Evolutionary conservation across 164 flowering plant species (phyloP).

Genomic region (Aristolochia contorta): DNA sequence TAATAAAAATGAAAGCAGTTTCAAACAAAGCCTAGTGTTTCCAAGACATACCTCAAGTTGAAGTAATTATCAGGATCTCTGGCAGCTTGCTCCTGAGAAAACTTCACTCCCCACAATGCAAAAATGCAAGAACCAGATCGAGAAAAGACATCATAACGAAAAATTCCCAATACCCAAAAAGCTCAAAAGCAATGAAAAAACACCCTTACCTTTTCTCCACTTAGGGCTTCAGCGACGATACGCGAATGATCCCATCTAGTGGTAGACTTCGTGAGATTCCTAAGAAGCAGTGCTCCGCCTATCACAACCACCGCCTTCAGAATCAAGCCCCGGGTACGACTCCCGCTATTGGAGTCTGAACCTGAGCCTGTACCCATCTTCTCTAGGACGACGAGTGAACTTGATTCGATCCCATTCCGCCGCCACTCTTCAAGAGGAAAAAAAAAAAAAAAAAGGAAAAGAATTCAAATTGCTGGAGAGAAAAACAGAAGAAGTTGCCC

Average conservation of each 20-base stretch:
- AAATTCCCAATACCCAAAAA: background rate
- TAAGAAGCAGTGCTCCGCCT: constrained; percentile 72
- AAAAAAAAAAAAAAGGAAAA: background rate
- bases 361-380: constrained; percentile 11
- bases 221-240: constrained; percentile 58
- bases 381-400: background rate
- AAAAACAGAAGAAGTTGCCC: too few relatives aligned
- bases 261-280: constrained; percentile 69
- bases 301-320: constrained; percentile 57
- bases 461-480: too few relatives aligned
- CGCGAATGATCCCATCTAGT: constrained; percentile 89
- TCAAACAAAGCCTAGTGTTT: background rate
- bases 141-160: background rate
- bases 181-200: background rate
- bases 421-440: background rate
- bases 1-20: background rate
- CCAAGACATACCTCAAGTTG: constrained; percentile 60
- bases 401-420: background rate
- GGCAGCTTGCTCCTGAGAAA: constrained; percentile 75
- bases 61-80: constrained; percentile 82
- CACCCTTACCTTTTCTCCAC: constrained; percentile 60
- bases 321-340: constrained; percentile 47
- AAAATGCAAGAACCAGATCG: background rate
- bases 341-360: constrained; percentile 45
- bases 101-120: constrained; percentile 23